Evolutionary conservation across 106 monocot genomes (phyloP), one percentile per base, ranked within the genome.

Genomic region (Dendrobium catenatum): DNA sequence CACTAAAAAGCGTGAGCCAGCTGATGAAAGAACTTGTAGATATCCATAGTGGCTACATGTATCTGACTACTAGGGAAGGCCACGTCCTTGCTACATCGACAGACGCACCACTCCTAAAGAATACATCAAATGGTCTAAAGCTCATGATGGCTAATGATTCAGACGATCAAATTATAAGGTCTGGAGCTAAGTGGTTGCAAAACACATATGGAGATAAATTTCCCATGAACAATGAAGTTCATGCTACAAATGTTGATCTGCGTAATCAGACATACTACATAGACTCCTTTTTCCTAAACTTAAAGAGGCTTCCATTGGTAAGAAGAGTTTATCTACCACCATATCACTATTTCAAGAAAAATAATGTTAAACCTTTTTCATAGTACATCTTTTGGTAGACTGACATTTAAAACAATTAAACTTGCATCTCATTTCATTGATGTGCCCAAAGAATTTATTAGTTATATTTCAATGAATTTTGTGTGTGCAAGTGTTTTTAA

Each of bases 31-130:
- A 89, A 80, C 79, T 89, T 22, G 86, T 86, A 0, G 81, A 61
- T 15, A 72, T 86, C 43, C 86, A 89, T 76, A 84, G 89, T 82
- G 89, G 89, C 0, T 86, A 86, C 81, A 89, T 89, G 84, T 89
- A 89, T 80, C 73, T 89, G 72, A 86, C 86, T 17, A 80, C 90
- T 61, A 59, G 75, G 47, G 90, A 87, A 37, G 90, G 90, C 26
- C 85, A 85, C 42, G 82, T 90, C 27, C 87, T 90, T 51, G 90
- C 90, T 19, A 90, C 90, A 76, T 90, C 90, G 77, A 87, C 90
- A 31, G 78, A 85, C 79, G 79, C 90, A 76, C 87, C 90, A 47
- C 44, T 87, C 18, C 68, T 83, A 33, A 85, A 81, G 70, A 90
- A 90, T 73, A 81, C 85, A 67, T 75, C 89, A 42, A 33, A 55